Base-by-base conservation (phyloP, 495 filamentous ascomycete genomes). In the Tuber indicum region DNA sequence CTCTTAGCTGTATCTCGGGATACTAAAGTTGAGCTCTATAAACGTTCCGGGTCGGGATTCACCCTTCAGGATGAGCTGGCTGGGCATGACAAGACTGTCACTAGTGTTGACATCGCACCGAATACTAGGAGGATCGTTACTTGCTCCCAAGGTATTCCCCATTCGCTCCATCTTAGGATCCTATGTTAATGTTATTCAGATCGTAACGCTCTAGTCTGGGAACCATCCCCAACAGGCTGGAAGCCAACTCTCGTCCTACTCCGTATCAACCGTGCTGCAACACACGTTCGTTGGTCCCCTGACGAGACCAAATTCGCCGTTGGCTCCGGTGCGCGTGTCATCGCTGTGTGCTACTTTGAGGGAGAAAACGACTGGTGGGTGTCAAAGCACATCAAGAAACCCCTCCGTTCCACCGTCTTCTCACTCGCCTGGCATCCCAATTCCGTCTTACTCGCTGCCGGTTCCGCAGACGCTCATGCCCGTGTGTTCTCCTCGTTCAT, bases 341-440 rank as follows among this genome's bases (percentile, higher is more conserved):
- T 99, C 82, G 93, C 96, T n/a, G 90, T 98, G 80, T 99, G 96
- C 87, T 98, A 98, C 87, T 99, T 98, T 80, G 96, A 99, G 82
- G 92, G 96, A 83, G 96, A 98, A 85, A 98, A 98, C 84, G 93
- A 98, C 86, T 98, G 96, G 96, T 99, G 96, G 96, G 95, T 98
- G 10, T 97, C 94, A 49, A 99, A 98, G 87, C 96, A 99, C 85
- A 85, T 99, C 76, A 98, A 97, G 89, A 98, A 98, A 87, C 96
- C 96, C 9, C 96, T 98, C 81, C 92, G 96, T 73, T 95, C 92
- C 82, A 99, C 96, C 70, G 93, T 99, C 81, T 98, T 96, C 66
- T 93, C 92, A 2, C 89, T 99, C 32, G 91, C 89, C 70, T 99
- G 96, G 96, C 96, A 99, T 83, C 96, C 96, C 21, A 99, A 99